Evolutionary conservation across 768 basidiomycete species (phyloP).

Genomic region (Naganishia kalamii): DNA sequence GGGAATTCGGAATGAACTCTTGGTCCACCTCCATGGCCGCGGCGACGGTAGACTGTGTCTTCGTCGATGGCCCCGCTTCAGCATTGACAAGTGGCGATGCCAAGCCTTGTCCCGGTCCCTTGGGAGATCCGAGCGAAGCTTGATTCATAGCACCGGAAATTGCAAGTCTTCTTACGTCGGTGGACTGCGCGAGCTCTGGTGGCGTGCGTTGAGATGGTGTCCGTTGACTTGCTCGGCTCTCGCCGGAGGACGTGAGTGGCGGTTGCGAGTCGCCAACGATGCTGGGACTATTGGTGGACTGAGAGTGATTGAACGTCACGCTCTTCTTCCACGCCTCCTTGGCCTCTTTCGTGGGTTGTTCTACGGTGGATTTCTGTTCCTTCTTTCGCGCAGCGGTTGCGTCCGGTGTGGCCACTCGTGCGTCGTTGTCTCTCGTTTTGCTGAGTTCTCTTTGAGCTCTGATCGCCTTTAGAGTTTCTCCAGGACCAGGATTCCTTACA

Average conservation of each 20-base stretch:
- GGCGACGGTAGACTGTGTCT: neutral
- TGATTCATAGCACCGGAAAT: neutral
- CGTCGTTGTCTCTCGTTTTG: too few relatives aligned
- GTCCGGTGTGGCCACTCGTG: too few relatives aligned
- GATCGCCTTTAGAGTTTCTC: too few relatives aligned
- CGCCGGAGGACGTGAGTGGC: neutral
- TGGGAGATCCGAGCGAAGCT: neutral
- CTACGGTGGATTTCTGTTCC: neutral
- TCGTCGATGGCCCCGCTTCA: neutral
- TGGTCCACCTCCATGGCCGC: neutral
- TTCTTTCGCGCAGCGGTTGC: neutral
- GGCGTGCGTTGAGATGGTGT: neutral
- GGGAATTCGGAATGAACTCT: neutral
- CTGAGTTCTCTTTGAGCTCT: too few relatives aligned
- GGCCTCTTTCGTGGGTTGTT: neutral
- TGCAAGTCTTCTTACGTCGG: neutral
- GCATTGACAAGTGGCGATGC: neutral
- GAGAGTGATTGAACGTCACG: neutral
- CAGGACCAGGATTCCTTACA: too few relatives aligned
- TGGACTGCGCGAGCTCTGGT: neutral
- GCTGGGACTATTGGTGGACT: neutral
- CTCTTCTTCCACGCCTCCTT: neutral
- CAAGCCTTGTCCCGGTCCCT: neutral
- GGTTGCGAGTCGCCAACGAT: neutral
- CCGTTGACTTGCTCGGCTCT: neutral